phyloP scores from a whole-genome alignment of 495 filamentous ascomycete genomes.

The Astrocystis sublimbata region DNA sequence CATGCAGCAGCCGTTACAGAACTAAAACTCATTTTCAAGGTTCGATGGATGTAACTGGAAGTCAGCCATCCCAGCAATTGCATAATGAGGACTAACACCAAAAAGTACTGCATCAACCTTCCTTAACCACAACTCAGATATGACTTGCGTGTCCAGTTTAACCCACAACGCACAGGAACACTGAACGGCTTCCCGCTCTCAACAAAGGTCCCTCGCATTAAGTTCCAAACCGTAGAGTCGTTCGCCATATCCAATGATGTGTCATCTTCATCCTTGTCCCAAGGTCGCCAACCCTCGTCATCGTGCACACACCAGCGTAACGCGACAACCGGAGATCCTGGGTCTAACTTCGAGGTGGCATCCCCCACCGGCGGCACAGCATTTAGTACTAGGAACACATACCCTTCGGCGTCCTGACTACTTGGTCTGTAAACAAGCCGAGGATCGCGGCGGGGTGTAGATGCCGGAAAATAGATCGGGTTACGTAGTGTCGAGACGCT shows the following conservation, averaged over 20 bases:
- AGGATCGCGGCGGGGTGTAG: not conserved
- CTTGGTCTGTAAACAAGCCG: conserved; percentile 1
- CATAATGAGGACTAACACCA: not conserved
- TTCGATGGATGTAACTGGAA: no score
- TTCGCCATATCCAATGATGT: not conserved
- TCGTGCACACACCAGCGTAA: not conserved
- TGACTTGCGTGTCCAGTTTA: conserved; percentile 9
- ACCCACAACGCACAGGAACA: not conserved
- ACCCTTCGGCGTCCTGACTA: not conserved
- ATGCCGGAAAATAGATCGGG: conserved; percentile 9
- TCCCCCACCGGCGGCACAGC: not conserved
- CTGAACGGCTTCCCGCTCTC: conserved; percentile 13
- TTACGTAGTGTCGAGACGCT: not conserved
- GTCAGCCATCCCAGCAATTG: no score
- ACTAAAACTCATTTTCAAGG: no score
- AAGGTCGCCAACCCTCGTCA: conserved; percentile 3
- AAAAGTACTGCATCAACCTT: no score
- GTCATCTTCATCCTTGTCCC: not conserved
- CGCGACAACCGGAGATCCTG: not conserved
- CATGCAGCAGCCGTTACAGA: no score
- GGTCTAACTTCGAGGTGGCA: not conserved
- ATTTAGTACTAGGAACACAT: conserved; percentile 4
- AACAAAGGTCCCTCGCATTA: conserved; percentile 1
- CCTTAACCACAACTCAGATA: conserved; percentile 5
- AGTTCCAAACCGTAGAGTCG: not conserved